These are phyloP conservation scores for Neurospora tetraspora DNA, from an alignment of 495 filamentous ascomycete genomes.

Conservation along the genomic window DNA sequence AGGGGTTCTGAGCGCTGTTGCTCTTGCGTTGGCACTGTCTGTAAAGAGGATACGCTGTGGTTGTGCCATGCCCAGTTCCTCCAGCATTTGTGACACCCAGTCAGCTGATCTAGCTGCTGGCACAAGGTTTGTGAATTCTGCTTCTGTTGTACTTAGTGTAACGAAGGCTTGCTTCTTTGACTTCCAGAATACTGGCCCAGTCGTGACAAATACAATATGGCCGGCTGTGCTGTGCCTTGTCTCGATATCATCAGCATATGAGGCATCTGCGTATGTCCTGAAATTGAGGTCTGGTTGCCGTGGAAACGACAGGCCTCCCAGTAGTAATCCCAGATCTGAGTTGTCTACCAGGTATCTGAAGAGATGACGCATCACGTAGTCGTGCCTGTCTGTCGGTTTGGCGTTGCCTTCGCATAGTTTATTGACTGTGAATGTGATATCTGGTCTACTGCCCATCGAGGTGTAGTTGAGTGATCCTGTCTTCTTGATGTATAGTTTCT, in stretches of 20 bases:
- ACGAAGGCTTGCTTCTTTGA: slow-evolving; percentile 2
- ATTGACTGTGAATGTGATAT: slow-evolving; percentile 1
- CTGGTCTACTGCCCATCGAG: neutral
- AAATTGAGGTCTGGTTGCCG: neutral
- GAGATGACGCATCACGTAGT: neutral
- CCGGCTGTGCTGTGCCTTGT: neutral
- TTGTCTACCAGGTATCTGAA: neutral
- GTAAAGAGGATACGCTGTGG: too few relatives aligned
- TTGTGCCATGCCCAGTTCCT: too few relatives aligned
- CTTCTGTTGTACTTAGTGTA: neutral
- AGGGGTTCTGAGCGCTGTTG: too few relatives aligned
- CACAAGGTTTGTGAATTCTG: too few relatives aligned
- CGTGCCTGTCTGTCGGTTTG: neutral
- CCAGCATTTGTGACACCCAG: too few relatives aligned
- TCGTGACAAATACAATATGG: slow-evolving; percentile 1
- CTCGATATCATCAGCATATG: slow-evolving; percentile 1
- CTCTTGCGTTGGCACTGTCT: too few relatives aligned
- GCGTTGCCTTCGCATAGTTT: slow-evolving; percentile 1
- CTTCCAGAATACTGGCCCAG: slow-evolving; percentile 3
- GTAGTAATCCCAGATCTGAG: neutral
- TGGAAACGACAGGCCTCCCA: neutral
- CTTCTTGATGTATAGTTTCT: slow-evolving; percentile 2
- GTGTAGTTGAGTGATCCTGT: neutral
- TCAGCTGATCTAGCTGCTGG: too few relatives aligned
- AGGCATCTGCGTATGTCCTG: neutral